A percentile compares a stretch with the other conserved stretches of the same genome.
These are phyloP conservation scores for Dendryphion nanum DNA, from an alignment of 2,329 filamentous ascomycete species.

Conservation along the genomic window DNA sequence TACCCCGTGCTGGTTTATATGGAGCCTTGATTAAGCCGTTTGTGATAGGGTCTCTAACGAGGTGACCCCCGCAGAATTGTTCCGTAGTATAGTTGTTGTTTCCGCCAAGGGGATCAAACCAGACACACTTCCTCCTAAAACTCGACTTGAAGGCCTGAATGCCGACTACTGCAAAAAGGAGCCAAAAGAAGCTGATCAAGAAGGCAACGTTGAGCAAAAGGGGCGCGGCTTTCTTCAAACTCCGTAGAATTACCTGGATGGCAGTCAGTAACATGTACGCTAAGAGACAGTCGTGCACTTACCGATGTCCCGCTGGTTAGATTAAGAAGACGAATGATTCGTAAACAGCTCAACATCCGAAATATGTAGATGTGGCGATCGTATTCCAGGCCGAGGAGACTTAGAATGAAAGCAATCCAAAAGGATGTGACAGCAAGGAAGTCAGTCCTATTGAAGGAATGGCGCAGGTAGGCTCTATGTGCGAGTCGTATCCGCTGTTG, in stretches of 20 bases:
- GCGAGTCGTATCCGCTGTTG: conserved; percentile 84
- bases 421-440: conserved; percentile 93
- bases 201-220: conserved; percentile 91
- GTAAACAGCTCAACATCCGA: conserved; percentile 92
- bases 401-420: conserved; percentile 83
- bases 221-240: conserved; percentile 92
- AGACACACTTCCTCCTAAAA: conserved; percentile 49
- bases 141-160: conserved; percentile 81
- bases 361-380: conserved; percentile 79
- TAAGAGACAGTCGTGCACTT: conserved; percentile 37
- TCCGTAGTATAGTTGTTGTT: conserved; percentile 57
- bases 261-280: conserved; percentile 5
- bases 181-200: conserved; percentile 94
- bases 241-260: conserved; percentile 84
- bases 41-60: conserved; percentile 47
- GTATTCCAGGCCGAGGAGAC: conserved; percentile 67
- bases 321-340: conserved; percentile 85
- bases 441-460: conserved; percentile 94
- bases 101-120: conserved; percentile 49
- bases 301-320: conserved; percentile 91
- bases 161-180: conserved; percentile 93
- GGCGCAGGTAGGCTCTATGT: conserved; percentile 85
- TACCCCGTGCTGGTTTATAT: conserved; percentile 62
- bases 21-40: conserved; percentile 48
- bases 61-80: conserved; percentile 83